phyloP scores from a whole-genome alignment of 2,329 filamentous ascomycete genomes.

The Didymella lethalis region DNA sequence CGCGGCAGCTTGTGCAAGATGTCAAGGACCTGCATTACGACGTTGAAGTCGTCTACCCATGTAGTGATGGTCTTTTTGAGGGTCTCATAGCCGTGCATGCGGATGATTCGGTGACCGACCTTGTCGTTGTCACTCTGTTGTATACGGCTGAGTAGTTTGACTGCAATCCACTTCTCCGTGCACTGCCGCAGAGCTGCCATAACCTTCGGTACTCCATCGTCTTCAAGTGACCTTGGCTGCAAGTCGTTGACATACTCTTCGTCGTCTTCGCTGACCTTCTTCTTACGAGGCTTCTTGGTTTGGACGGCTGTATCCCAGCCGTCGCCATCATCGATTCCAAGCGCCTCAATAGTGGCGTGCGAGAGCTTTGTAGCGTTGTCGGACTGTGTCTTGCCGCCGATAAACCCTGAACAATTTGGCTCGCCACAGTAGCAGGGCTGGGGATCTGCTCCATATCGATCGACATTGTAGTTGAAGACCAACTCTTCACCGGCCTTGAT shows the following conservation, averaged over 20 bases:
- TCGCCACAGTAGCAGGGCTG: constrained; percentile 98
- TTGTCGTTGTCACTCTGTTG: constrained; percentile 86
- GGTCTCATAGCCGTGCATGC: constrained; percentile 97
- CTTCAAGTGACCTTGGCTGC: constrained; percentile 78
- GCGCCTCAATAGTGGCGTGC: constrained; percentile 87
- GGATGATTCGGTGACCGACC: constrained; percentile 86
- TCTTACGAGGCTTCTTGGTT: constrained; percentile 90
- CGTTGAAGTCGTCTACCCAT: constrained; percentile 88
- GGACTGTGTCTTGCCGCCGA: constrained; percentile 97
- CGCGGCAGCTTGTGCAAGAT: constrained; percentile 89
- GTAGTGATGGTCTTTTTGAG: constrained; percentile 84
- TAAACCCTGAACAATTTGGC: constrained; percentile 92
- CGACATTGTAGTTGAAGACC: constrained; percentile 99
- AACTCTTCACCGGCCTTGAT: constrained; percentile 91
- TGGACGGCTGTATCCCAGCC: constrained; percentile 90
- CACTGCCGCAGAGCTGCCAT: constrained; percentile 97
- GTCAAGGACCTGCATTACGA: constrained; percentile 86
- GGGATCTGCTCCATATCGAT: constrained; percentile 94
- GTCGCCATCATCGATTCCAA: constrained; percentile 92
- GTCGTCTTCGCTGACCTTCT: constrained; percentile 89
- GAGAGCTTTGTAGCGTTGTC: constrained; percentile 93
- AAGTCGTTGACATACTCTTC: constrained; percentile 95
- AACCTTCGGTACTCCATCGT: constrained; percentile 87
- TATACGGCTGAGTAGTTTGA: constrained; percentile 90
- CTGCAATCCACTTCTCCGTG: constrained; percentile 99